Evolutionary conservation across 2,329 filamentous ascomycete species (phyloP), one percentile per base, ranked within the genome.

Genomic region (Lachnellula cervina): DNA sequence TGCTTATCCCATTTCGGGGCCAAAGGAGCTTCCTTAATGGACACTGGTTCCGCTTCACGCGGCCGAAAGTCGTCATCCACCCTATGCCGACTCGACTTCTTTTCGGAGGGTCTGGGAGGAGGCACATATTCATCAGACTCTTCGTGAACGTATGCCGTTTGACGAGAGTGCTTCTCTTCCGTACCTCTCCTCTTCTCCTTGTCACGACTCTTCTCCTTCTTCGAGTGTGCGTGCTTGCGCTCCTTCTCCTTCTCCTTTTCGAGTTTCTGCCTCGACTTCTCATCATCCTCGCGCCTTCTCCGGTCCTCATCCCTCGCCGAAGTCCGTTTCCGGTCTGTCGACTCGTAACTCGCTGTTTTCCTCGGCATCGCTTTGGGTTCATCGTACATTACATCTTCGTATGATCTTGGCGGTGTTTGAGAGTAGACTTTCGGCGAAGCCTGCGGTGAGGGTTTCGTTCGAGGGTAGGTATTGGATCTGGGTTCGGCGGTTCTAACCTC

Each of bases 371-470:
- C 54, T 16, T 68, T 69, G 14, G 67, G 64, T 6, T 76, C 71
- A 23, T 82, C 78, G 56, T 78, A 80, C 9, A 77, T 64, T 4
- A 79, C 74, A 23, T 80, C 77, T 16, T 82, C 80, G 59, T 72
- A 80, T 8, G 78, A 78, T 58, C 60, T 60, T 25, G 64, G 58
- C 11, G 57, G 49, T 1, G 62, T 55, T 42, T 64, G 60, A 5
- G 60, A 52, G 56, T 67, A 68, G 17, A 70, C 70, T 62, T 67
- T 71, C 40, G 66, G 51, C 9, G 55, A 53, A 70, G 65, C 23
- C 49, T 59, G 75, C 73, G 16, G 68, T 69, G 62, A 62, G 67
- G 45, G 66, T 13, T 74, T 69, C 0, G 71, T 61, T 55, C 72
- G 66, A n/a, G 66, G 51, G 59, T 76, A 76, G 11, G 70, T 70